phyloP scores from a whole-genome alignment of 1,139 yeast genomes.

The Kodamaea plutei region DNA sequence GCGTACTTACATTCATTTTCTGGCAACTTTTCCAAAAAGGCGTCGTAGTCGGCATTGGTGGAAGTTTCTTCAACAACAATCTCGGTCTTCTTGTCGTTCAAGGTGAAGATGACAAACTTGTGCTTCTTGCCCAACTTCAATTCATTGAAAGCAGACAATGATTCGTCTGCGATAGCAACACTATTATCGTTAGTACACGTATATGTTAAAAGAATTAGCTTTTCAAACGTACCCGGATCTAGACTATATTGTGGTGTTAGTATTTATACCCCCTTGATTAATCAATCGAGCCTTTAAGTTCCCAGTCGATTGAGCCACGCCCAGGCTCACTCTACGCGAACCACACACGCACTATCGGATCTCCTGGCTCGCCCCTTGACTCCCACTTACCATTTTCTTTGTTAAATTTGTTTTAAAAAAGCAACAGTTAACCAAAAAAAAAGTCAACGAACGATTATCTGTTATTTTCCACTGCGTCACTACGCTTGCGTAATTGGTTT shows the following conservation, averaged over 20 bases:
- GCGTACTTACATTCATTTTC: slow-evolving; percentile 97
- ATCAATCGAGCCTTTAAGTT: no score
- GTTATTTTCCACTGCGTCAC: no score
- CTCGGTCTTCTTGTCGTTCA: slow-evolving; percentile 83
- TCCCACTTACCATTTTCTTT: slow-evolving; percentile 1
- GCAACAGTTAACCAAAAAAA: no score
- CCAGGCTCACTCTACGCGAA: no score
- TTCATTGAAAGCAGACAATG: slow-evolving; percentile 89
- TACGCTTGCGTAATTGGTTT: no score
- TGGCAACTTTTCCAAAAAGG: slow-evolving; percentile 81
- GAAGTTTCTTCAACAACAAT: slow-evolving; percentile 88
- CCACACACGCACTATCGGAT: no score
- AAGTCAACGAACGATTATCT: slow-evolving; percentile 4
- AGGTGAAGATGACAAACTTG: slow-evolving; percentile 76
- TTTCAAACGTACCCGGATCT: slow-evolving; percentile 59
- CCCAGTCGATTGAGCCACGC: no score
- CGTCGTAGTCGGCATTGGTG: slow-evolving; percentile 68
- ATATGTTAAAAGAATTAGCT: neutral
- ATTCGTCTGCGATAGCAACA: slow-evolving; percentile 95
- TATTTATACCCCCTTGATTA: no score
- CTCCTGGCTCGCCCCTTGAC: no score
- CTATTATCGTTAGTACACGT: slow-evolving; percentile 38
- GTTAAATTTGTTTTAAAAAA: neutral
- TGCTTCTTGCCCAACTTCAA: slow-evolving; percentile 89
- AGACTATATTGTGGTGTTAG: slow-evolving; percentile 45